phyloP scores from a whole-genome alignment of 1,139 yeast genomes.

The Casaregolazyma suthepensis region DNA sequence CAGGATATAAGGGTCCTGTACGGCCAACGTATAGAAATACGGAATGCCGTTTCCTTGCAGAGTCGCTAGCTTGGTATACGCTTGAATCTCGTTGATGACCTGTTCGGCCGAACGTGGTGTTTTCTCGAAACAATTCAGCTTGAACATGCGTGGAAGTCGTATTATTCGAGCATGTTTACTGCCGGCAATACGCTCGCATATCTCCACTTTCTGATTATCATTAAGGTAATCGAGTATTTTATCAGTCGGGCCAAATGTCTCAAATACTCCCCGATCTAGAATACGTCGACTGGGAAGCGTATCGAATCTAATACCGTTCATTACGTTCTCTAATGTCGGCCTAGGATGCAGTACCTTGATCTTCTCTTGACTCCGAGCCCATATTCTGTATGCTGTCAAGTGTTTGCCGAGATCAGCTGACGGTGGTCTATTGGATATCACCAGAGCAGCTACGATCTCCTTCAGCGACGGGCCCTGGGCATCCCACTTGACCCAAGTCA shows the following conservation, averaged over 20 bases:
- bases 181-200: not conserved
- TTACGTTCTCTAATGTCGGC: not conserved
- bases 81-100: constrained; percentile 9
- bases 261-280: constrained; percentile 1
- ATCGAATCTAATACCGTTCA: not conserved
- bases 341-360: not conserved
- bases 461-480: constrained; percentile 14
- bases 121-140: constrained; percentile 11
- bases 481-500: constrained; percentile 9
- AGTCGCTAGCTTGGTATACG: constrained; percentile 12
- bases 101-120: constrained; percentile 2
- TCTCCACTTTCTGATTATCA: constrained; percentile 2
- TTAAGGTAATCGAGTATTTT: constrained; percentile 8
- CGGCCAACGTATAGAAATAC: constrained; percentile 13
- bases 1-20: constrained; percentile 18
- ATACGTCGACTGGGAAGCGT: constrained; percentile 1
- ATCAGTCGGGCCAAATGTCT: not conserved
- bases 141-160: not conserved
- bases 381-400: not conserved
- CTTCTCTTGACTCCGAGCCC: not conserved
- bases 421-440: not conserved
- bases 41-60: constrained; percentile 21
- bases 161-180: constrained; percentile 6
- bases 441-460: constrained; percentile 14
- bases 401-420: not conserved